Base-by-base conservation (phyloP, 352 stramenopile species). In the Globisporangium radiosum region DNA sequence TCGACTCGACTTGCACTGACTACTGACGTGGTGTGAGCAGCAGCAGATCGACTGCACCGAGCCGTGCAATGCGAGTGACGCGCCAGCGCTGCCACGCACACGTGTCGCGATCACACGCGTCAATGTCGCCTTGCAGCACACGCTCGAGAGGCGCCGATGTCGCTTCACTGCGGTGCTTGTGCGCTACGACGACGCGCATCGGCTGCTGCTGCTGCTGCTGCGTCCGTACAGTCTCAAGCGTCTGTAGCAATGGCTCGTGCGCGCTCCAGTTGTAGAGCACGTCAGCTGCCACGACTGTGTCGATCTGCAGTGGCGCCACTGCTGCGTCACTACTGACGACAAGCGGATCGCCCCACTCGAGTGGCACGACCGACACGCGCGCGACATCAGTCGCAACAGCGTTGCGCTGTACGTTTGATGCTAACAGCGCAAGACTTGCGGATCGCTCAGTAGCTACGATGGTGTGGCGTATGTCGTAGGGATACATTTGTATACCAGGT, bases 181-280 rank as follows among this genome's bases (percentile, higher is more conserved):
- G 80, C 4, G 77, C 75, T 11, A 90, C 38, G 5, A 14, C 15
- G 15, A 84, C 47, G 5, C 82, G 67, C 2, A 13, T 49, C 19
- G 10, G 43, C 13, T 33, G 39, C 10, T 57, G 55, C n/a, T 47
- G 55, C n/a, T 47, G 14, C n/a, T 39, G 49, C 48, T 52, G 47
- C 3, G 25, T 7, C 0, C n/a, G 0, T 19, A 57, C 36, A 9
- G 14, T 36, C 37, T 61, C 53, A 1, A 90, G 61, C 13, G 80
- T 81, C 8, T 48, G 49, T 2, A 87, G 63, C 3, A 87, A 61
- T 13, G 54, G 45, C 40, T 80, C 67, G 52, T 90, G 80, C 1
- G 68, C 60, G 8, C 62, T 63, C 80, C 77, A 90, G 57, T 78
- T 69, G 63, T 90, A 90, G 40, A 90, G 50, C 52, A 90, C 80